Percentiles rank a stretch among this genome's conserved stretches.
phyloP scores from a whole-genome alignment of 139 green algal genomes.

The Closterium sp. region DNA sequence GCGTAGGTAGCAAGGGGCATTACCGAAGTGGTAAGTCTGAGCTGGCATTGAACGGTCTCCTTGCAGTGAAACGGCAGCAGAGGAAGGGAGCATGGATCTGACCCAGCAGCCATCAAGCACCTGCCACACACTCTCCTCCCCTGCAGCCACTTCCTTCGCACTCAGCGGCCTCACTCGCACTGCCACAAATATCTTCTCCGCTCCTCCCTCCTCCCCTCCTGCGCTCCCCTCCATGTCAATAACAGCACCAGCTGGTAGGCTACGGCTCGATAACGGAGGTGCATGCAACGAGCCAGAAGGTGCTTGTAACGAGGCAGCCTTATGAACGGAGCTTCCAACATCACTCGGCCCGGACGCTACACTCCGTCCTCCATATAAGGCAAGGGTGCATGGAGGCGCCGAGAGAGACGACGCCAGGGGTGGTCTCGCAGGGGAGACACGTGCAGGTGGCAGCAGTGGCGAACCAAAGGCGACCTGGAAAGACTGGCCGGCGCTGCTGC shows the following conservation, averaged over 20 bases:
- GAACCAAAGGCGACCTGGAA: neutral
- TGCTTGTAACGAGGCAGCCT: neutral
- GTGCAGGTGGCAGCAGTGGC: neutral
- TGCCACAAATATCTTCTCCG: constrained; percentile 25
- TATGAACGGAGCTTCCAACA: neutral
- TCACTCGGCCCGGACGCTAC: neutral
- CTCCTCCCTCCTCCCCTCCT: neutral
- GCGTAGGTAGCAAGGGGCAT: no score
- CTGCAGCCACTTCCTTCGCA: neutral
- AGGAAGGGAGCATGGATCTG: neutral
- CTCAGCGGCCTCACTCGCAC: constrained; percentile 28
- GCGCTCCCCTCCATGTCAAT: neutral
- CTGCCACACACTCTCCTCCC: constrained; percentile 16
- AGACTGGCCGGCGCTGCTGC: neutral
- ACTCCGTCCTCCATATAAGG: neutral
- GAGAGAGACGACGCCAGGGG: neutral
- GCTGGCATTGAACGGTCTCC: neutral
- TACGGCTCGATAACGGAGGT: neutral
- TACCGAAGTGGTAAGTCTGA: neutral
- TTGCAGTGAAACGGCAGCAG: neutral
- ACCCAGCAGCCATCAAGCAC: neutral
- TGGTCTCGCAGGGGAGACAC: neutral
- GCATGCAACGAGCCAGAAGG: neutral
- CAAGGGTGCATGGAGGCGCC: neutral
- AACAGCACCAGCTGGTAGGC: neutral